Evolutionary conservation across 306 rosid genomes (phyloP).

Genomic region (Herpetospermum pedunculosum): DNA sequence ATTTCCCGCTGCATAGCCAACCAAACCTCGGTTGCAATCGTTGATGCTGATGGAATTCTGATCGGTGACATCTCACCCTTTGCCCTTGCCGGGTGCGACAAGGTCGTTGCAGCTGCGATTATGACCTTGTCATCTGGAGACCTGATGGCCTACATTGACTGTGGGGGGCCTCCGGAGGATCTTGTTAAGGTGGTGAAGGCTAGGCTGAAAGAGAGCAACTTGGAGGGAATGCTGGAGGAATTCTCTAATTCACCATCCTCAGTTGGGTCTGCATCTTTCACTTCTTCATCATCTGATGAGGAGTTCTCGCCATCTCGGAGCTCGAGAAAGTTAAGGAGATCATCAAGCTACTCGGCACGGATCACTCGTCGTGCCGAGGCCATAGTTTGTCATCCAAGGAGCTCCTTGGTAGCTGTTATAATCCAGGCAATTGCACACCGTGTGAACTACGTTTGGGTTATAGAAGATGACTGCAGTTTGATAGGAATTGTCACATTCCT

Average conservation of each 20-base stretch:
- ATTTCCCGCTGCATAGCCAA: constrained; percentile 44
- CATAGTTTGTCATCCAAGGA: constrained; percentile 78
- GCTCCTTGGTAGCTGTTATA: constrained; percentile 87
- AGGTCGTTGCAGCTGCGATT: constrained; percentile 65
- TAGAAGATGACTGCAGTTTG: constrained; percentile 79
- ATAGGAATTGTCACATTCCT: constrained; percentile 78
- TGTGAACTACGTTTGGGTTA: constrained; percentile 86
- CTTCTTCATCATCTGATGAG: constrained; percentile 72
- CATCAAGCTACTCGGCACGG: constrained; percentile 69
- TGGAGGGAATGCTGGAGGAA: constrained; percentile 50
- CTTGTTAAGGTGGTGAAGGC: constrained; percentile 52
- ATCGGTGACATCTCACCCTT: constrained; percentile 89
- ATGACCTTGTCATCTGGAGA: constrained; percentile 67
- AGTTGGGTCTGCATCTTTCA: not conserved
- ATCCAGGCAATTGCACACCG: constrained; percentile 96
- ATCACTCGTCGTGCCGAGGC: constrained; percentile 80
- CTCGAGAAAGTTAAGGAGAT: constrained; percentile 45
- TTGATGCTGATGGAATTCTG: constrained; percentile 50
- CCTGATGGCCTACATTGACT: constrained; percentile 87
- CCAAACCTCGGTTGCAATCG: constrained; percentile 78
- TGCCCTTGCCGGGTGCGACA: constrained; percentile 71
- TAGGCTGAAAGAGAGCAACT: constrained; percentile 47
- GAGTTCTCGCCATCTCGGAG: constrained; percentile 30
- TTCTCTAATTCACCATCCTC: constrained; percentile 30
- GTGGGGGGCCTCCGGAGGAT: constrained; percentile 83